A percentile compares a stretch with the other conserved stretches of the same genome.
phyloP scores from a whole-genome alignment of 2,329 filamentous ascomycete genomes.

The Cordyceps tenuipes region DNA sequence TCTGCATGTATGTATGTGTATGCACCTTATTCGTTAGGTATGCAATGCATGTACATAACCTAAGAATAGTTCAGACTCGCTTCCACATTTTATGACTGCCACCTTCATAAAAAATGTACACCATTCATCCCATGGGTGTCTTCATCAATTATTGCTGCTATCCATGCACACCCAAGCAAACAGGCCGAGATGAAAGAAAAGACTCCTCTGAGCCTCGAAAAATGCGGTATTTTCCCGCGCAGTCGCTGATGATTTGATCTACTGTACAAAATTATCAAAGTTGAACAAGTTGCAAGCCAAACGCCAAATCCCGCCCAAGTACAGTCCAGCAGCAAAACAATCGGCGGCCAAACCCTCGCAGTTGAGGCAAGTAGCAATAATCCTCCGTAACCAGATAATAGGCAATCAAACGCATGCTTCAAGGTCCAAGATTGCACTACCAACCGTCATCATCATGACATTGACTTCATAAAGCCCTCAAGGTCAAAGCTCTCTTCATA shows the following conservation, averaged over 20 bases:
- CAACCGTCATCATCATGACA: slow-evolving; percentile 46
- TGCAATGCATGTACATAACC: too few species aligned
- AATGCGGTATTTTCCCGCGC: slow-evolving; percentile 9
- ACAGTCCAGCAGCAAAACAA: not conserved
- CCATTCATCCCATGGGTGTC: not conserved
- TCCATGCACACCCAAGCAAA: not conserved
- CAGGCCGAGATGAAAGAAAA: not conserved
- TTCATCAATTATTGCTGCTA: not conserved
- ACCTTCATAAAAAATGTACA: not conserved
- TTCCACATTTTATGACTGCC: too few species aligned
- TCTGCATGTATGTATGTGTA: too few species aligned
- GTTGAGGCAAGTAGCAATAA: not conserved
- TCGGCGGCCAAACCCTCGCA: not conserved
- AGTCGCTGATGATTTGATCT: slow-evolving; percentile 8
- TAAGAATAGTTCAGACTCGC: not conserved
- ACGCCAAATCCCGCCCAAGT: not conserved
- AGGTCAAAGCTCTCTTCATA: slow-evolving; percentile 98
- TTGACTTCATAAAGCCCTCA: slow-evolving; percentile 88
- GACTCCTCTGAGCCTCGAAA: slow-evolving; percentile 2
- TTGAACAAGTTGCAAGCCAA: not conserved
- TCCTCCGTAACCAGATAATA: not conserved
- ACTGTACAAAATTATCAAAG: slow-evolving; percentile 6
- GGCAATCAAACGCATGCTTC: not conserved
- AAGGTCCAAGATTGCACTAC: not conserved
- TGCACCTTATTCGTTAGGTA: too few species aligned